phyloP scores from a whole-genome alignment of 2,329 filamentous ascomycete genomes.

The Aspergillus japonicus region DNA sequence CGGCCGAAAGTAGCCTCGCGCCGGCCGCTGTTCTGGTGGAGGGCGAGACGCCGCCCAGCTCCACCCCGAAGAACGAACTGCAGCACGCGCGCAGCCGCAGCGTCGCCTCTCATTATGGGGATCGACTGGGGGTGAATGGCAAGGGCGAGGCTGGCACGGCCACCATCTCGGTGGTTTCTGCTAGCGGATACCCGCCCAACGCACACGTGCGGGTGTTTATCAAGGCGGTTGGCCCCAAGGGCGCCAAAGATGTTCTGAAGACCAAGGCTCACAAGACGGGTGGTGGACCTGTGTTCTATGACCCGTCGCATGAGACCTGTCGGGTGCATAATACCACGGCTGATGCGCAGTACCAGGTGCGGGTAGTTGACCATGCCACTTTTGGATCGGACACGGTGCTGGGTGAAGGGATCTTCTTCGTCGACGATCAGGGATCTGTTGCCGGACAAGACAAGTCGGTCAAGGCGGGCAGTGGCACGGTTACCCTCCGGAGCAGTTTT shows the following conservation, averaged over 20 bases:
- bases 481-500: slow-evolving; percentile 74
- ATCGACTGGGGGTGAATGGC: slow-evolving; percentile 54
- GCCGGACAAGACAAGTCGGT: slow-evolving; percentile 69
- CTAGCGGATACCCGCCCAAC: slow-evolving; percentile 71
- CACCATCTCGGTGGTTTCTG: slow-evolving; percentile 74
- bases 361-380: slow-evolving; percentile 79
- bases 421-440: slow-evolving; percentile 73
- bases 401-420: slow-evolving; percentile 83
- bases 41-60: slow-evolving; percentile 20
- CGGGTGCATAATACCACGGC: slow-evolving; percentile 69
- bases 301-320: slow-evolving; percentile 67
- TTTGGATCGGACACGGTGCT: slow-evolving; percentile 82
- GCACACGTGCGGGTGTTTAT: slow-evolving; percentile 77
- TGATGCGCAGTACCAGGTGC: slow-evolving; percentile 81
- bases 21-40: slow-evolving; percentile 31
- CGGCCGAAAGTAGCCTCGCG: slow-evolving; percentile 13
- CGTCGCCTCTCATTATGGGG: slow-evolving; percentile 50
- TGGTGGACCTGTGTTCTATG: slow-evolving; percentile 65
- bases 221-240: slow-evolving; percentile 65
- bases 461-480: slow-evolving; percentile 68
- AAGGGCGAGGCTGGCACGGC: slow-evolving; percentile 69
- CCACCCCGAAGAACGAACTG: slow-evolving; percentile 26
- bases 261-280: slow-evolving; percentile 81
- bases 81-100: slow-evolving; percentile 51
- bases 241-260: slow-evolving; percentile 78